phyloP scores from a whole-genome alignment of 768 basidiomycete species.

The Termitomyces bulborhizus region DNA sequence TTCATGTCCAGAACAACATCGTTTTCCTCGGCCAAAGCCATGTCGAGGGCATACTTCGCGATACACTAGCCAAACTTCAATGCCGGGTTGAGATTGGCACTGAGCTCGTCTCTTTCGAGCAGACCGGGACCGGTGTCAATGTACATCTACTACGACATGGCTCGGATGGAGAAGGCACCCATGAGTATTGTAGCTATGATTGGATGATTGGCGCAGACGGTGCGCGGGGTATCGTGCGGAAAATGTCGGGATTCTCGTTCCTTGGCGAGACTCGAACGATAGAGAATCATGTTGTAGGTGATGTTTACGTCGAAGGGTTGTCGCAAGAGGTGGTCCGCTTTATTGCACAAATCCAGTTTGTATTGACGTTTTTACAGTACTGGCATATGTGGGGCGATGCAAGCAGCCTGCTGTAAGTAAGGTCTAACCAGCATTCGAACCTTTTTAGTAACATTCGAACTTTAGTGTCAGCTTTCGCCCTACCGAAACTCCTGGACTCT shows the following conservation, averaged over 20 bases:
- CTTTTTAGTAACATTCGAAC: not conserved
- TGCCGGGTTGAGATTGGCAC: conserved; percentile 37
- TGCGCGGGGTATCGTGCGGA: conserved; percentile 35
- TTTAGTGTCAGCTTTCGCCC: conserved; percentile 25
- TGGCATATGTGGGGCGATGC: conserved; percentile 46
- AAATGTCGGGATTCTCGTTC: conserved; percentile 32
- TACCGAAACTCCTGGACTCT: conserved; percentile 24
- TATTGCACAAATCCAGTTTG: not conserved
- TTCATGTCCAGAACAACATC: conserved; percentile 21
- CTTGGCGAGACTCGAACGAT: conserved; percentile 31
- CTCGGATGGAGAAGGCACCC: conserved; percentile 10
- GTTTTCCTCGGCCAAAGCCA: conserved; percentile 29
- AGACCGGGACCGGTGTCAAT: conserved; percentile 27
- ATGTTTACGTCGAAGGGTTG: conserved; percentile 36
- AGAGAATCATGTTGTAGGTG: conserved; percentile 32
- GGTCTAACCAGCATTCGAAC: not conserved
- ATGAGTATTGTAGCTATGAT: conserved; percentile 24
- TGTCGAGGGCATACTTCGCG: conserved; percentile 32
- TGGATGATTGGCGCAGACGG: conserved; percentile 42
- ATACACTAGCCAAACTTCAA: conserved; percentile 24
- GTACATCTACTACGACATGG: conserved; percentile 26
- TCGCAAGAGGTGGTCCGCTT: conserved; percentile 22
- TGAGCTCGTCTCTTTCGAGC: conserved; percentile 37
- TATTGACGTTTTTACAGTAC: conserved; percentile 19
- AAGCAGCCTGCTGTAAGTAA: conserved; percentile 24